Percentiles rank a stretch among this genome's conserved stretches.
Conservation (phyloP, 164 flowering plant genomes). For the Amborella trichopoda region DNA sequence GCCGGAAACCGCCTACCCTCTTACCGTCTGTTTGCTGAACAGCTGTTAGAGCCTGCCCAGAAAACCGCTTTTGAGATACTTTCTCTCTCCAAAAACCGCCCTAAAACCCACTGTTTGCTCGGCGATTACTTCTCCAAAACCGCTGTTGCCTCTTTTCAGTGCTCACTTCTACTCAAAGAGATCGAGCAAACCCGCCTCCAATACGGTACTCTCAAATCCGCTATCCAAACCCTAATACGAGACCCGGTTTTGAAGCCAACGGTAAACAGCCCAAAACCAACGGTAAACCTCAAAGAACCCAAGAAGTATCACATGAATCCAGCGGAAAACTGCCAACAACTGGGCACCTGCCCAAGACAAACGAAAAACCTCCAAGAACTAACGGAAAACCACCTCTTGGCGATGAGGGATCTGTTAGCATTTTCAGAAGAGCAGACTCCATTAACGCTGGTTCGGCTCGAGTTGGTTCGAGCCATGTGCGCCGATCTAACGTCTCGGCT, state of each 20-base stretch:
- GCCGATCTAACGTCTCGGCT: slow-evolving; percentile 34
- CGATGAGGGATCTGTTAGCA: too few species aligned
- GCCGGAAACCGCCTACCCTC: slow-evolving; percentile 56
- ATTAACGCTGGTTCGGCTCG: slow-evolving; percentile 22
- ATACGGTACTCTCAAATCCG: slow-evolving; percentile 21
- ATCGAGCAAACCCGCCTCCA: slow-evolving; percentile 25
- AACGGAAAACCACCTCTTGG: slow-evolving; percentile 5
- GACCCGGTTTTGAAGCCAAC: too few species aligned
- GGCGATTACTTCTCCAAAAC: slow-evolving; percentile 45
- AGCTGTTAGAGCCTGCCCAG: slow-evolving; percentile 62
- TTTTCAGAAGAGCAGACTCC: too few species aligned
- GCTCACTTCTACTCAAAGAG: slow-evolving; percentile 33
- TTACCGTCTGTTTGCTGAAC: slow-evolving; percentile 54
- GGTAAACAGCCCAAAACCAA: too few species aligned
- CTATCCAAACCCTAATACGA: slow-evolving; percentile 18
- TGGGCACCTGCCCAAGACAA: too few species aligned
- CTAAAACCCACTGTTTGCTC: slow-evolving; percentile 23
- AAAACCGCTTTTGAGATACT: slow-evolving; percentile 30
- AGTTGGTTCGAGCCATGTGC: slow-evolving; percentile 25
- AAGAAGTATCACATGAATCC: too few species aligned
- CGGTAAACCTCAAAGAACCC: too few species aligned
- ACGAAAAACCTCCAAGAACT: too few species aligned
- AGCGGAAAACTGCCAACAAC: not conserved
- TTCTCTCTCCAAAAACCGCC: slow-evolving; percentile 7
- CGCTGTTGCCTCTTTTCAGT: slow-evolving; percentile 43